Conservation (phyloP, 345 rosid species). For the Microthlaspi erraticum region DNA sequence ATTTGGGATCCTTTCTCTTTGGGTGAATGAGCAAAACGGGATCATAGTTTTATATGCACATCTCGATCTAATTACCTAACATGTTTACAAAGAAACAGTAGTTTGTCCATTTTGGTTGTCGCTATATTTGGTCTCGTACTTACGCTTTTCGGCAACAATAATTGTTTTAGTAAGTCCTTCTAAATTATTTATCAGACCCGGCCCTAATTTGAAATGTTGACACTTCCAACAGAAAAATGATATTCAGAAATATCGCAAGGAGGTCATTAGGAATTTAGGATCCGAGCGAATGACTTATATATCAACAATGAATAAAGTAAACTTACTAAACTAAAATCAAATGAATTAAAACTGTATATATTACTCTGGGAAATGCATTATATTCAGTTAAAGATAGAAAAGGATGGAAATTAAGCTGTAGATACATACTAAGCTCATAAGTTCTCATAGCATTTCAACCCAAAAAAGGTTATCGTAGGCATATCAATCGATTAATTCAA, state of each 20-base stretch:
- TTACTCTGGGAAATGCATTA: not conserved
- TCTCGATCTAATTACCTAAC: constrained; percentile 24
- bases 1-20: too few species aligned
- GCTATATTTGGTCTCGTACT: constrained; percentile 13
- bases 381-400: not conserved
- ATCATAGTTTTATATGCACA: too few species aligned
- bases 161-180: constrained; percentile 5
- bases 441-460: not conserved
- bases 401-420: not conserved
- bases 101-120: constrained; percentile 5
- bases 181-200: not conserved
- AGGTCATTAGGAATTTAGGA: too few species aligned
- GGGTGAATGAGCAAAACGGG: too few species aligned
- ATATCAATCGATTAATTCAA: not conserved
- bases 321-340: not conserved
- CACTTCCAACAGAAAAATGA: constrained; percentile 12
- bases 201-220: not conserved
- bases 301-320: not conserved
- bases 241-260: not conserved
- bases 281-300: too few species aligned
- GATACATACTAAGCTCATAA: not conserved
- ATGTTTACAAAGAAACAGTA: constrained; percentile 2
- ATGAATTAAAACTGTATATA: not conserved
- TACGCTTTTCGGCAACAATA: constrained; percentile 21
- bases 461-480: too few species aligned